These are phyloP conservation scores for Neurospora sp. DNA, from an alignment of 495 filamentous ascomycete genomes.

Conservation along the genomic window DNA sequence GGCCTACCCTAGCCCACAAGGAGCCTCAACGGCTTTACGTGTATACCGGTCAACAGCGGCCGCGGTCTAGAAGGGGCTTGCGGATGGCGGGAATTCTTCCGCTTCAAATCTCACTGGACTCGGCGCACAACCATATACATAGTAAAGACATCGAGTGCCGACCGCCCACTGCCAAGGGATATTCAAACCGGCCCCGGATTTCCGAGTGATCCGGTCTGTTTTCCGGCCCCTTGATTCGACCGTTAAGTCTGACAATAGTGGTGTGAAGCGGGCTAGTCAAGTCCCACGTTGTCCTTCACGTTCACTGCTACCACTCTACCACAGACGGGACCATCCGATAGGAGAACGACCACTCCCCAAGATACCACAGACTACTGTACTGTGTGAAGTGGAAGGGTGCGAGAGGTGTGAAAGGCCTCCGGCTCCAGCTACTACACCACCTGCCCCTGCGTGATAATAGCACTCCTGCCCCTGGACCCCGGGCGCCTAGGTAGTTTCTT, in stretches of 20 bases:
- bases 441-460: background rate
- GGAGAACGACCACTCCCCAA: background rate
- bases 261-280: background rate
- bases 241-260: background rate
- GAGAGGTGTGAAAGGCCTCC: background rate
- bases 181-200: constrained; percentile 12
- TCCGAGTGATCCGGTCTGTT: constrained; percentile 9
- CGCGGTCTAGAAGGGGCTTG: background rate
- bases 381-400: background rate
- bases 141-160: background rate
- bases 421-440: background rate
- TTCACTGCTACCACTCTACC: background rate
- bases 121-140: background rate
- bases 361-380: background rate
- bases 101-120: background rate
- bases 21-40: background rate
- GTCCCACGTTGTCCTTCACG: background rate
- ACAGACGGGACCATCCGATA: background rate
- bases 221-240: constrained; percentile 14
- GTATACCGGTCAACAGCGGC: background rate
- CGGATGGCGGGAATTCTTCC: background rate
- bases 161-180: background rate
- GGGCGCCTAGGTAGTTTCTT: background rate
- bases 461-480: background rate
- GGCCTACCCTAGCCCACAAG: background rate